phyloP scores from a whole-genome alignment of 352 stramenopile species.

The Phytophthora capsici region DNA sequence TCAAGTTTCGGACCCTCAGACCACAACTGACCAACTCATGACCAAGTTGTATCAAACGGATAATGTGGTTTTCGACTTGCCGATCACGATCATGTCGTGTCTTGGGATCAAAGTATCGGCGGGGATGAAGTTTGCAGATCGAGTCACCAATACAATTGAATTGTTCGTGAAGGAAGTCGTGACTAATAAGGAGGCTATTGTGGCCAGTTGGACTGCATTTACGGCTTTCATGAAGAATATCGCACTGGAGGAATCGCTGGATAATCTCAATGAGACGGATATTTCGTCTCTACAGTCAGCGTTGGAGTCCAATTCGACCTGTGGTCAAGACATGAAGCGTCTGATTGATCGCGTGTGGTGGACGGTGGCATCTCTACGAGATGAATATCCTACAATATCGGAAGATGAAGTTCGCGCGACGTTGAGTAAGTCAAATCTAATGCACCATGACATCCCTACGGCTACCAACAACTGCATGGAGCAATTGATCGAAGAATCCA shows the following conservation, averaged over 20 bases:
- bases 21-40: slow-evolving; percentile 46
- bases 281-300: slow-evolving; percentile 33
- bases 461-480: slow-evolving; percentile 44
- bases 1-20: slow-evolving; percentile 37
- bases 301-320: slow-evolving; percentile 41
- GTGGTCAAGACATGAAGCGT: slow-evolving; percentile 44
- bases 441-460: slow-evolving; percentile 52
- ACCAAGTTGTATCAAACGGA: slow-evolving; percentile 41
- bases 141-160: slow-evolving; percentile 35
- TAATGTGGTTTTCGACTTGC: slow-evolving; percentile 50
- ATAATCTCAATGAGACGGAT: slow-evolving; percentile 28
- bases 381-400: slow-evolving; percentile 20
- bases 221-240: slow-evolving; percentile 24
- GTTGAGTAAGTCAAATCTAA: slow-evolving; percentile 47
- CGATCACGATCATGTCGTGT: slow-evolving; percentile 49
- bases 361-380: slow-evolving; percentile 46
- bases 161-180: slow-evolving; percentile 35
- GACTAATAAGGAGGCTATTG: slow-evolving; percentile 21
- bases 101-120: slow-evolving; percentile 37
- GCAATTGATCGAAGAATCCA: slow-evolving; percentile 27
- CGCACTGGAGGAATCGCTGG: slow-evolving; percentile 22
- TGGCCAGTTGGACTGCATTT: slow-evolving; percentile 13
- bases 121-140: slow-evolving; percentile 24
- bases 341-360: slow-evolving; percentile 44
- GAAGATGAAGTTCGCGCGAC: slow-evolving; percentile 44